These are phyloP conservation scores for Aphelidium insulamus DNA, from an alignment of 371 early-diverging fungal species.

Conservation along the genomic window DNA sequence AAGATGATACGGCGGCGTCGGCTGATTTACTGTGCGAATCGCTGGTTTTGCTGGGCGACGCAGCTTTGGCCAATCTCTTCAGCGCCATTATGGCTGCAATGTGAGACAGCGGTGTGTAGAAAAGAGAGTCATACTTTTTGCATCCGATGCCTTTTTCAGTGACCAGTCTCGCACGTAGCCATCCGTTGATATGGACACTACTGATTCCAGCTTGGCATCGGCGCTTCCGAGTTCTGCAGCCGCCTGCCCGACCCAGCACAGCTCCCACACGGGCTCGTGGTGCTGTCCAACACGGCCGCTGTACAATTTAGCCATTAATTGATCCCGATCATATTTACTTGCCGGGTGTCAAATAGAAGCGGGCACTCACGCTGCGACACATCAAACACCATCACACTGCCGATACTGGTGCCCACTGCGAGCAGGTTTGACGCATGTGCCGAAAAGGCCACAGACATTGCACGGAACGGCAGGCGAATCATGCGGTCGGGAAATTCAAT, in stretches of 20 bases:
- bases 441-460: conserved; percentile 21
- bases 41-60: no score
- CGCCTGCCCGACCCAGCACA: conserved; percentile 25
- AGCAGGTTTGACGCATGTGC: conserved; percentile 15
- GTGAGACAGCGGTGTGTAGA: no score
- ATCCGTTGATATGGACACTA: conserved; percentile 14
- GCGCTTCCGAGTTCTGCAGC: conserved; percentile 11
- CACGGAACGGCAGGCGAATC: conserved; percentile 10
- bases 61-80: no score
- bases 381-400: conserved; percentile 20
- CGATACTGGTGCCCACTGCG: conserved; percentile 19
- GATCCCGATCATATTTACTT: conserved; percentile 9
- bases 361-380: no score
- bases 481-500: conserved; percentile 26
- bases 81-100: no score
- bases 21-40: no score
- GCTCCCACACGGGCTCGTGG: conserved; percentile 28
- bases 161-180: conserved; percentile 24
- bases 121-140: conserved; percentile 8
- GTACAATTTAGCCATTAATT: conserved; percentile 2
- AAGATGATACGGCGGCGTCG: conserved; percentile 1
- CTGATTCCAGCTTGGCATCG: neutral
- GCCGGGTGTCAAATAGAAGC: no score
- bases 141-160: conserved; percentile 20
- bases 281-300: conserved; percentile 13